Percentiles rank a stretch among this genome's conserved stretches.
These are phyloP conservation scores for Auricularia heimuer DNA, from an alignment of 768 basidiomycete genomes.

Conservation along the genomic window DNA sequence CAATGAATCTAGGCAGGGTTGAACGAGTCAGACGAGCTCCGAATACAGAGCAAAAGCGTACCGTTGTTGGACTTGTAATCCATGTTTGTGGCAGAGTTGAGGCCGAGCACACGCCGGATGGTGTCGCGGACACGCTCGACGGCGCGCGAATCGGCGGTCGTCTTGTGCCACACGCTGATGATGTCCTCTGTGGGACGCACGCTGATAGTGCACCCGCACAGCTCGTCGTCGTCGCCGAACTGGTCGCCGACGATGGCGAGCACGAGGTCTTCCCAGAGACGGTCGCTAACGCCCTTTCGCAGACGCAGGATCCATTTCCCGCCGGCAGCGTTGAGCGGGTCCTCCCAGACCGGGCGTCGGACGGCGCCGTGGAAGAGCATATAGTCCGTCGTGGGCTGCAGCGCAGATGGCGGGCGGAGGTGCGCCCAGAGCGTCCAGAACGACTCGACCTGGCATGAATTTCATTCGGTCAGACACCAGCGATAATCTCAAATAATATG, in stretches of 20 bases:
- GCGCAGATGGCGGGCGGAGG: slow-evolving; percentile 70
- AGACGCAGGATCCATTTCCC: slow-evolving; percentile 96
- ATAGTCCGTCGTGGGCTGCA: slow-evolving; percentile 88
- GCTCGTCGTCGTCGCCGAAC: slow-evolving; percentile 57
- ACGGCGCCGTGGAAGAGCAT: slow-evolving; percentile 83
- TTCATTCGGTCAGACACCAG: background rate
- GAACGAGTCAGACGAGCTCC: background rate
- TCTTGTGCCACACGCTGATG: slow-evolving; percentile 83
- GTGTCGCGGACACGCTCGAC: slow-evolving; percentile 84
- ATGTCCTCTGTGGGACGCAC: slow-evolving; percentile 92
- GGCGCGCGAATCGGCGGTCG: slow-evolving; percentile 64
- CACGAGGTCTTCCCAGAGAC: slow-evolving; percentile 84
- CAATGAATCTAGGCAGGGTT: slow-evolving; percentile 56
- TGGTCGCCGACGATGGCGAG: slow-evolving; percentile 84
- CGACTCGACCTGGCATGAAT: slow-evolving; percentile 63
- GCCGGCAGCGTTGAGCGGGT: slow-evolving; percentile 75
- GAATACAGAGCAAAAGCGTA: slow-evolving; percentile 20
- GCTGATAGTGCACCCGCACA: slow-evolving; percentile 92
- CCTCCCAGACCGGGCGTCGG: slow-evolving; percentile 91
- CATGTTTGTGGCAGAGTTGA: slow-evolving; percentile 72
- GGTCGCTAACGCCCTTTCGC: slow-evolving; percentile 81
- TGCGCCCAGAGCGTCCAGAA: slow-evolving; percentile 95
- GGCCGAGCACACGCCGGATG: slow-evolving; percentile 61
- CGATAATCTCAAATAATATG: background rate
- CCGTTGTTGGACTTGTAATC: slow-evolving; percentile 95